Evolutionary conservation across 1,284 basidiomycete species (phyloP).

Genomic region (Apiotrichum domesticum): DNA sequence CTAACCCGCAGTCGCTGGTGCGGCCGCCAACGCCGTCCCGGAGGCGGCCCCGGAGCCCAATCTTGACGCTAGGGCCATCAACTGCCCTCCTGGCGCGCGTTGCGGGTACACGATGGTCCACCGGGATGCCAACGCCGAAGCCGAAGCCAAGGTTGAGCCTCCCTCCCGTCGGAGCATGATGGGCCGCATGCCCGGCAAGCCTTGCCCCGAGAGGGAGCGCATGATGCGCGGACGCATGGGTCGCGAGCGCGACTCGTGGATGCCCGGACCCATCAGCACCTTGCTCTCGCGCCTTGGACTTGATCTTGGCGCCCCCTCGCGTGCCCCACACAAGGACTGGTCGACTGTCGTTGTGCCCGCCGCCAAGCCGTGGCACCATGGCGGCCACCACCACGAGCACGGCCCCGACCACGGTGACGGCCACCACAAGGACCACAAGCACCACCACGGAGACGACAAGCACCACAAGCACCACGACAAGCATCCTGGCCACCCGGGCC

Average conservation of each 20-base stretch:
- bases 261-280: not conserved
- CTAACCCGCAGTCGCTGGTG: not conserved
- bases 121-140: not conserved
- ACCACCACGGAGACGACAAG: not conserved
- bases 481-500: not conserved
- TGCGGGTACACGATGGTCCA: too few species aligned
- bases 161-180: not conserved
- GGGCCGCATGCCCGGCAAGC: constrained; percentile 1
- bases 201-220: not conserved
- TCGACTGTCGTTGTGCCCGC: not conserved
- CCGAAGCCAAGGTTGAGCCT: not conserved
- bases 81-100: too few species aligned
- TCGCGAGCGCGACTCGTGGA: not conserved
- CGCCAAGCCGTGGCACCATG: not conserved
- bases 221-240: not conserved
- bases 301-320: not conserved
- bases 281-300: constrained; percentile 5
- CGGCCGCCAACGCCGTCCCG: not conserved
- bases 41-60: not conserved
- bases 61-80: not conserved
- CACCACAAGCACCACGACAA: not conserved
- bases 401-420: not conserved
- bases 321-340: not conserved
- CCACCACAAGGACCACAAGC: not conserved
- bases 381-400: not conserved